Conservation (phyloP, 176 grass and related monocot genomes). For the Aechmea fasciata region DNA sequence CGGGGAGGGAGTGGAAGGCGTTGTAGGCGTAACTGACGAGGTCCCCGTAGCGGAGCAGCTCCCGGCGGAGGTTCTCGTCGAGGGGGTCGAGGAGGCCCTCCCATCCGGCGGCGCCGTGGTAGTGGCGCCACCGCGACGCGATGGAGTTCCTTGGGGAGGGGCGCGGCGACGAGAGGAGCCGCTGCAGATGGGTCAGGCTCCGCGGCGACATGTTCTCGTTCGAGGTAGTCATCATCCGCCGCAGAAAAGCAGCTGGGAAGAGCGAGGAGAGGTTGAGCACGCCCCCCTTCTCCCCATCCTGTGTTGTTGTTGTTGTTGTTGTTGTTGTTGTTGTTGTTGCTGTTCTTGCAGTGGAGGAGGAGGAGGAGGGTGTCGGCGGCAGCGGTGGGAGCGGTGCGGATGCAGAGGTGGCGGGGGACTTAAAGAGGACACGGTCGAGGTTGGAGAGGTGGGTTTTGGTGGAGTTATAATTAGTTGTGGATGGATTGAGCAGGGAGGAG, state of each 20-base stretch:
- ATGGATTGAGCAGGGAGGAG: background rate
- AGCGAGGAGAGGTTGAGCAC: conserved; percentile 54
- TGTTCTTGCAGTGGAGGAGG: background rate
- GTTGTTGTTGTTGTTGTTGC: background rate
- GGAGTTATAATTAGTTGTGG: background rate
- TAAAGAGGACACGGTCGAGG: conserved; percentile 77
- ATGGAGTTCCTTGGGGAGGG: conserved; percentile 56
- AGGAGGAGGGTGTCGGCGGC: background rate
- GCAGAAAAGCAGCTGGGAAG: conserved; percentile 40
- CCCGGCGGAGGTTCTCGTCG: conserved; percentile 77
- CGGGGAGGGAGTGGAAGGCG: conserved; percentile 77
- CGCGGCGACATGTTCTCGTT: conserved; percentile 81
- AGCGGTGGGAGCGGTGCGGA: background rate
- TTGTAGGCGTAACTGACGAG: conserved; percentile 70
- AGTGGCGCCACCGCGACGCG: conserved; percentile 46
- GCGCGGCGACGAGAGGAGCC: conserved; percentile 55
- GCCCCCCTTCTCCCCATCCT: background rate
- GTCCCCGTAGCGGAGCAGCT: conserved; percentile 83
- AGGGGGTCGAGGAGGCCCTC: conserved; percentile 68
- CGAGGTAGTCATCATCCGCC: conserved; percentile 21
- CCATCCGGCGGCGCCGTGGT: conserved; percentile 58
- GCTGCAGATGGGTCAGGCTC: conserved; percentile 81
- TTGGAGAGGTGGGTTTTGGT: conserved; percentile 45
- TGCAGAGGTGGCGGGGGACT: conserved; percentile 30
- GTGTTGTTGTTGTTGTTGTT: background rate